Evolutionary conservation across 305 asterid species (phyloP).

Genomic region (Fraxinus sp.): DNA sequence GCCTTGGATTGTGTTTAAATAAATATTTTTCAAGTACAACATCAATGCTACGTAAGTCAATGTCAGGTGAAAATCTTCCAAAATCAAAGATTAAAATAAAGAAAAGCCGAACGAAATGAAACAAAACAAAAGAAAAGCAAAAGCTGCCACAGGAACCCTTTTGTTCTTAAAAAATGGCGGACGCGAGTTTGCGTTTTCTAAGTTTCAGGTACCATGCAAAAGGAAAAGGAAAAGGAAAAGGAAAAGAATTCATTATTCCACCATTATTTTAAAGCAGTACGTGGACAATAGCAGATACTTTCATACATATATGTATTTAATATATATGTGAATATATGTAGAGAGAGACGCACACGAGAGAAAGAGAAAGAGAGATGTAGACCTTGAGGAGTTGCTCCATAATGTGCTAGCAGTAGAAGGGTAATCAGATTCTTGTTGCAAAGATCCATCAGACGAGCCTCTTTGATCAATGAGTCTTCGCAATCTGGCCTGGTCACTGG

Average conservation of each 20-base stretch:
- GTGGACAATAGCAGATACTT: constrained; percentile 22
- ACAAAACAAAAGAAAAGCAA: constrained; percentile 53
- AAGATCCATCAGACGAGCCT: constrained; percentile 47
- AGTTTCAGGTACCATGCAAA: constrained; percentile 60
- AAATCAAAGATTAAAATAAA: constrained; percentile 14
- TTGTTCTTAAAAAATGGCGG: constrained; percentile 43
- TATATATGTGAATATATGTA: not conserved
- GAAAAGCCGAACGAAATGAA: constrained; percentile 16
- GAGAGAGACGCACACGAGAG: not conserved
- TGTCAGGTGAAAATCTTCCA: constrained; percentile 47
- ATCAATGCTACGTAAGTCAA: constrained; percentile 16
- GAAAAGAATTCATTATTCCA: constrained; percentile 25
- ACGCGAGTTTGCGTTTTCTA: constrained; percentile 44
- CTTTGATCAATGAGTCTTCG: constrained; percentile 46
- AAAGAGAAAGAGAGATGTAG: not conserved
- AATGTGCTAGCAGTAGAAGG: constrained; percentile 55
- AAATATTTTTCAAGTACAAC: constrained; percentile 16
- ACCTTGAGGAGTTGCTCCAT: constrained; percentile 93
- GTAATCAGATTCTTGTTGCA: constrained; percentile 50
- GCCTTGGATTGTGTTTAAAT: constrained; percentile 25
- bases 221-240: constrained; percentile 35
- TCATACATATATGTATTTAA: not conserved
- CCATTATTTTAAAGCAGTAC: constrained; percentile 24
- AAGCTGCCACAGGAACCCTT: constrained; percentile 61
- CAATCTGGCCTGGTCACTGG: constrained; percentile 34